Conservation (phyloP, 495 filamentous ascomycete genomes). For the Talaromyces borbonicus region DNA sequence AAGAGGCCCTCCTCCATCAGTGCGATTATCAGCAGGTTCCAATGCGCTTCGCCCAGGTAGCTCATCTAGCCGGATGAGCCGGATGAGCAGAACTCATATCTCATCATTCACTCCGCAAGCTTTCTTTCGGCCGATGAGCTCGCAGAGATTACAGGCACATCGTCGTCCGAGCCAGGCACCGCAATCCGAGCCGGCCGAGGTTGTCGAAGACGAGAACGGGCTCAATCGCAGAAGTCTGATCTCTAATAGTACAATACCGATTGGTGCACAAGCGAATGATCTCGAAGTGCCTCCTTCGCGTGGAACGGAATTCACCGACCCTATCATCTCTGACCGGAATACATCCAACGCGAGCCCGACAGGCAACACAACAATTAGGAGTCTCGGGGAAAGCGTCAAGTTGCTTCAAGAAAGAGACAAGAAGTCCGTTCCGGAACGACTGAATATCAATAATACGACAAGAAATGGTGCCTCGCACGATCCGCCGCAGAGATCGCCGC, state of each 20-base stretch:
- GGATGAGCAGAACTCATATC: slow-evolving; percentile 79
- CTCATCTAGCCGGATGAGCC: slow-evolving; percentile 59
- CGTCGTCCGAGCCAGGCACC: slow-evolving; percentile 46
- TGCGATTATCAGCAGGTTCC: slow-evolving; percentile 21
- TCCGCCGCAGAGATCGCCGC: slow-evolving; percentile 53
- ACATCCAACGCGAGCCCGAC: slow-evolving; percentile 69
- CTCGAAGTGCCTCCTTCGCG: slow-evolving; percentile 53
- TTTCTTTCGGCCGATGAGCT: slow-evolving; percentile 96
- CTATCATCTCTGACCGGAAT: slow-evolving; percentile 48
- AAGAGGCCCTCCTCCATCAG: slow-evolving; percentile 34
- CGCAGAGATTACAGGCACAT: slow-evolving; percentile 87
- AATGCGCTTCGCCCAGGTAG: slow-evolving; percentile 46
- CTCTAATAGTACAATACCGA: slow-evolving; percentile 32
- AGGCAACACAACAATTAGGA: slow-evolving; percentile 52
- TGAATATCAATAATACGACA: slow-evolving; percentile 50
- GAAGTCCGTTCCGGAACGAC: slow-evolving; percentile 41
- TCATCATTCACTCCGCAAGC: slow-evolving; percentile 79
- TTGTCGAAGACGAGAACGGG: slow-evolving; percentile 32
- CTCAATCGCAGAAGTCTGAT: slow-evolving; percentile 42
- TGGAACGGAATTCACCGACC: slow-evolving; percentile 70
- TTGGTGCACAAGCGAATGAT: slow-evolving; percentile 36
- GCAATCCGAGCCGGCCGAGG: slow-evolving; percentile 28
- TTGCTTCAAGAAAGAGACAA: slow-evolving; percentile 52
- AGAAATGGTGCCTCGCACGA: slow-evolving; percentile 38
- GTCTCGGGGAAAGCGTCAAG: slow-evolving; percentile 62